Percentiles rank a stretch among this genome's conserved stretches.
Conservation (phyloP, 2,329 filamentous ascomycete genomes). For the Apiospora arundinis region DNA sequence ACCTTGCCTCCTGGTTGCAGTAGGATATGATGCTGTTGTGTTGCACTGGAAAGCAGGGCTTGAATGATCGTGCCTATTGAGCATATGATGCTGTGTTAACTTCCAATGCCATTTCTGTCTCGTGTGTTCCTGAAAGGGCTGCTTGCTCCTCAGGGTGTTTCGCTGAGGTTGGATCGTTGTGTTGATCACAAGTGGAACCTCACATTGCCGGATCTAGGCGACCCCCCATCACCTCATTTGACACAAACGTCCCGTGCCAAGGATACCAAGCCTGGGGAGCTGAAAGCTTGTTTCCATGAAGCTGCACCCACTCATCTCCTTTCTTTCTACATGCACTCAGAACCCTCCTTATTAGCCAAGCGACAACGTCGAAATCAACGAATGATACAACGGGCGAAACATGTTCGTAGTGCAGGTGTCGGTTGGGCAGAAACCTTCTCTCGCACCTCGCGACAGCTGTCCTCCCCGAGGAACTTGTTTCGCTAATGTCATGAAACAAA, state of each 20-base stretch:
- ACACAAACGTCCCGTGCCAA: conserved; percentile 8
- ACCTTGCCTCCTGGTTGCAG: no score
- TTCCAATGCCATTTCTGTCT: neutral
- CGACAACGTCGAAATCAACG: neutral
- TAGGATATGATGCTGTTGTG: neutral
- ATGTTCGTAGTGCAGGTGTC: no score
- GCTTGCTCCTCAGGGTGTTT: neutral
- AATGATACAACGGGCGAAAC: no score
- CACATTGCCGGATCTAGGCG: neutral
- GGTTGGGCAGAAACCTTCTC: neutral
- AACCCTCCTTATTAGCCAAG: no score
- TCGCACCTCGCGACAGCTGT: neutral
- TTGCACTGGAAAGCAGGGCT: neutral
- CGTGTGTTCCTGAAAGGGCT: conserved; percentile 11
- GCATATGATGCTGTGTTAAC: no score
- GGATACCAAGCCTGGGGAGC: conserved; percentile 7
- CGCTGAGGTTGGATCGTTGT: neutral
- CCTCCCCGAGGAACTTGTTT: neutral
- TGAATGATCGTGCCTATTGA: neutral
- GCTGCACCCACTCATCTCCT: neutral
- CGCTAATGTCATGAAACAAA: neutral
- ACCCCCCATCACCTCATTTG: conserved; percentile 8
- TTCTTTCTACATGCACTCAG: neutral
- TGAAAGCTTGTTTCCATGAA: conserved; percentile 16
- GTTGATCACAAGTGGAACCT: conserved; percentile 15